Conservation (phyloP, 2,329 filamentous ascomycete species). For the Amauroascus niger region DNA sequence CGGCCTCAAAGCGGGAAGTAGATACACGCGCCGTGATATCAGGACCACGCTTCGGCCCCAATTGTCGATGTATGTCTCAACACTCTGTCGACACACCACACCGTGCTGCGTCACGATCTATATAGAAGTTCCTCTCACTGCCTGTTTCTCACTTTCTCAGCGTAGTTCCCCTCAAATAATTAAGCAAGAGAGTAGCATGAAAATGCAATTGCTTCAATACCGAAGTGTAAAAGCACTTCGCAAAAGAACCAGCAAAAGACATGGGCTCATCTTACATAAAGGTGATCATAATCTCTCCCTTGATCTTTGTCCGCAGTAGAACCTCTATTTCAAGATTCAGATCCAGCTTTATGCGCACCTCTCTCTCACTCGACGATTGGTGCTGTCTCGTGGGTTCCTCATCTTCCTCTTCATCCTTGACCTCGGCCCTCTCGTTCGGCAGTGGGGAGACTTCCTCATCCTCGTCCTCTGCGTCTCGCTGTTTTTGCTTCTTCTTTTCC, state of each 20-base stretch:
- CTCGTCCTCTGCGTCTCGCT: background rate
- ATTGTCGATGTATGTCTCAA: background rate
- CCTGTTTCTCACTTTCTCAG: background rate
- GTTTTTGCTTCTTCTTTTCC: slow-evolving; percentile 3
- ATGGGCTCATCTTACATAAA: slow-evolving; percentile 13
- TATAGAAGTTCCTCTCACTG: background rate
- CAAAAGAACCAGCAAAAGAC: background rate
- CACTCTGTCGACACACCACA: background rate
- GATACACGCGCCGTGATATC: no score
- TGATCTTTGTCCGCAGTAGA: slow-evolving; percentile 12
- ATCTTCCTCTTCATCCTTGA: slow-evolving; percentile 2
- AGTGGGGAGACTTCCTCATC: background rate
- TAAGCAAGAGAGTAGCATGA: background rate
- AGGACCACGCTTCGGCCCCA: background rate
- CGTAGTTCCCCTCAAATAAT: background rate
- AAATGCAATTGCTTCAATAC: background rate
- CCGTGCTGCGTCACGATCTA: background rate
- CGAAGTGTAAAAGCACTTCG: background rate
- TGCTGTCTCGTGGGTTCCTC: slow-evolving; percentile 4
- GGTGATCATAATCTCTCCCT: slow-evolving; percentile 17
- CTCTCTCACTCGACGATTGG: background rate
- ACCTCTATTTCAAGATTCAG: slow-evolving; percentile 15
- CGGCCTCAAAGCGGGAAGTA: no score
- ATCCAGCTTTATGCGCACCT: slow-evolving; percentile 15
- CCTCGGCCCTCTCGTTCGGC: background rate